These are phyloP conservation scores for Chalaropsis ovoidea DNA, from an alignment of 2,329 filamentous ascomycete species.

Conservation along the genomic window DNA sequence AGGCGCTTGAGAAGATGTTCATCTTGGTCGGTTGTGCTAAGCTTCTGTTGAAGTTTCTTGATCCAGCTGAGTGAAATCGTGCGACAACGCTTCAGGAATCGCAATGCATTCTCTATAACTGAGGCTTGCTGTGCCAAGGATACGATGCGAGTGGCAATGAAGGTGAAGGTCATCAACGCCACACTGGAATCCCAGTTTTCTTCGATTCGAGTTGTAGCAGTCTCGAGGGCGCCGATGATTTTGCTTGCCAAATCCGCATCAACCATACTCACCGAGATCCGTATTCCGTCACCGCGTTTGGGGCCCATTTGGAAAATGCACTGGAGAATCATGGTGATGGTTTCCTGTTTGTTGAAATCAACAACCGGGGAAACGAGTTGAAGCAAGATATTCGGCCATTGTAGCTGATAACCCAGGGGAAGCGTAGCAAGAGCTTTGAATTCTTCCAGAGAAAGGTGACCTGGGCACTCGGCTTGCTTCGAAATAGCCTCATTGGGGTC, in stretches of 20 bases:
- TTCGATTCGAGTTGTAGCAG: constrained; percentile 33
- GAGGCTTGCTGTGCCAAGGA: constrained; percentile 30
- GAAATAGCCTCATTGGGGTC: constrained; percentile 44
- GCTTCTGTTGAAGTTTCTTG: constrained; percentile 30
- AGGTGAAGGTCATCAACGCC: constrained; percentile 35
- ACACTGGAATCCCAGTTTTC: constrained; percentile 44
- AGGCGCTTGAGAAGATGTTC: constrained; percentile 31
- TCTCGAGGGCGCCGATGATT: constrained; percentile 30
- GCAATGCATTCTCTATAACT: constrained; percentile 29
- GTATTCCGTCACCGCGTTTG: background rate
- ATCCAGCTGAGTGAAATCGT: constrained; percentile 36
- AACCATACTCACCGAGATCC: background rate
- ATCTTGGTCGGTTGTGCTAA: constrained; percentile 28
- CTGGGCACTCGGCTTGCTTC: constrained; percentile 39
- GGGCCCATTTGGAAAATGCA: constrained; percentile 41
- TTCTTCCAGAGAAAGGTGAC: constrained; percentile 42
- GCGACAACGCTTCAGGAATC: constrained; percentile 32
- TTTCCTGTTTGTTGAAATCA: constrained; percentile 43
- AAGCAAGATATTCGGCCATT: constrained; percentile 47
- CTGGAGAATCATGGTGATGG: constrained; percentile 41
- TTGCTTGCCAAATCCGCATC: constrained; percentile 31
- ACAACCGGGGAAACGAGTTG: constrained; percentile 41
- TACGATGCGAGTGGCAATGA: constrained; percentile 37
- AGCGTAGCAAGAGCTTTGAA: constrained; percentile 44
- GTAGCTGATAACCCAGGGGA: constrained; percentile 39